A percentile compares a stretch with the other conserved stretches of the same genome.
Conservation (phyloP, 805 yeast genomes). For the Scheffersomyces coipomensis region DNA sequence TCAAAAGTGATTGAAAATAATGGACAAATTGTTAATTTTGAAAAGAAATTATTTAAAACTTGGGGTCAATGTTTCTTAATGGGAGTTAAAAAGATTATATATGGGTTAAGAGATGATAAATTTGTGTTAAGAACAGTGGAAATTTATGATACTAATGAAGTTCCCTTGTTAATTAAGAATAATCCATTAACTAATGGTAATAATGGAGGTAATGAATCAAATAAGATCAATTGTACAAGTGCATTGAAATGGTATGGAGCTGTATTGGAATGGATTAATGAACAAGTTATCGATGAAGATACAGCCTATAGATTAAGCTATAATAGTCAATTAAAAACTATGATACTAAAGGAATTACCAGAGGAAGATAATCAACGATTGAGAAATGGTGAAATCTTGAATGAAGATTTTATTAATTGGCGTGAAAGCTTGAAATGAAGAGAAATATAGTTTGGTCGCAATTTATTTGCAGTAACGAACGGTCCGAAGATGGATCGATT, state of each 20-base stretch:
- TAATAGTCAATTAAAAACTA: constrained; percentile 52
- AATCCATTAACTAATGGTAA: constrained; percentile 35
- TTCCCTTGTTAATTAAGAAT: constrained; percentile 67
- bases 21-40: constrained; percentile 63
- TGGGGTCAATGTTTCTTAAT: constrained; percentile 95
- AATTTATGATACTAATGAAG: constrained; percentile 70
- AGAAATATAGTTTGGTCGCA: too few species aligned
- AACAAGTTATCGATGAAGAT: constrained; percentile 42
- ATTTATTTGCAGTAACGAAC: too few species aligned
- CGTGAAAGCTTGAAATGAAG: constrained; percentile 10
- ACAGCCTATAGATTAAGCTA: constrained; percentile 56
- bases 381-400: constrained; percentile 42
- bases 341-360: constrained; percentile 49
- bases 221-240: constrained; percentile 67
- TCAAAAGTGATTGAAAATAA: constrained; percentile 53
- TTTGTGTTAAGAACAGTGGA: constrained; percentile 68
- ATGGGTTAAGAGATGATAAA: constrained; percentile 83
- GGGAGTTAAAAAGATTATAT: constrained; percentile 77
- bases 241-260: constrained; percentile 87
- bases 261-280: constrained; percentile 71
- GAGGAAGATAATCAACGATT: constrained; percentile 37
- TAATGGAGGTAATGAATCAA: constrained; percentile 25
- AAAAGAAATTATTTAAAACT: constrained; percentile 69
- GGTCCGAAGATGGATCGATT: too few species aligned
- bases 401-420: constrained; percentile 43